These are phyloP conservation scores for Aureobasidium sp. DNA, from an alignment of 2,329 filamentous ascomycete genomes.

Conservation along the genomic window DNA sequence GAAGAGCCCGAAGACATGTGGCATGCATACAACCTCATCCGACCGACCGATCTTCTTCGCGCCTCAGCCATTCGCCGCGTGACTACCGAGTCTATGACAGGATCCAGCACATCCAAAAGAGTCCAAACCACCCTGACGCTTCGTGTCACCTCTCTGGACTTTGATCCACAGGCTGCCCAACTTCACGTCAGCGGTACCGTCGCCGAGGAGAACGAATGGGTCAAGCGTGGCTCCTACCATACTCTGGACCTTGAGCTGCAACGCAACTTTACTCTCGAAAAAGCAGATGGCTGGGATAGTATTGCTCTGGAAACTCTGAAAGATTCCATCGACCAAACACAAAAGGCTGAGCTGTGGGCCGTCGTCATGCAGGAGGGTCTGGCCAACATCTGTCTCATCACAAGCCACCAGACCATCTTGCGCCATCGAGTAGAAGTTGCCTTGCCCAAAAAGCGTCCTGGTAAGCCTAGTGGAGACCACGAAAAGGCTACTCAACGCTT, in stretches of 20 bases:
- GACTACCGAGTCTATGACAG: conserved; percentile 65
- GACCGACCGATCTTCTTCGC: conserved; percentile 68
- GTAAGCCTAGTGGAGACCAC: conserved; percentile 63
- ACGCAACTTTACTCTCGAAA: conserved; percentile 89
- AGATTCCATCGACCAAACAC: conserved; percentile 82
- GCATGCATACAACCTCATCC: conserved; percentile 80
- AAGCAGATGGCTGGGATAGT: conserved; percentile 89
- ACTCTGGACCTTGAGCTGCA: conserved; percentile 88
- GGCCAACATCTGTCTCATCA: conserved; percentile 86
- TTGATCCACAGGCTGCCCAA: conserved; percentile 72
- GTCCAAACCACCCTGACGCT: conserved; percentile 73
- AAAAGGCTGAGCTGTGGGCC: conserved; percentile 85
- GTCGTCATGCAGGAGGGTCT: conserved; percentile 94
- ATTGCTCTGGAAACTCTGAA: conserved; percentile 81
- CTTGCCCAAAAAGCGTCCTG: conserved; percentile 73
- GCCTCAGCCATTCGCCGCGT: conserved; percentile 74
- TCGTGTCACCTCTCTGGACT: conserved; percentile 71
- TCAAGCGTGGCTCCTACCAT: conserved; percentile 73
- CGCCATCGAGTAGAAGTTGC: conserved; percentile 74
- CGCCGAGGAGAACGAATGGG: conserved; percentile 70
- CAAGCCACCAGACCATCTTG: conserved; percentile 80
- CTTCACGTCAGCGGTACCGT: conserved; percentile 75
- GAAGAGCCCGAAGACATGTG: conserved; percentile 85
- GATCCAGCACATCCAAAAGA: conserved; percentile 68
- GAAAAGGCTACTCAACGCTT: conserved; percentile 69